phyloP scores from a whole-genome alignment of 163 green algal genomes.

The Prototheca cutis region DNA sequence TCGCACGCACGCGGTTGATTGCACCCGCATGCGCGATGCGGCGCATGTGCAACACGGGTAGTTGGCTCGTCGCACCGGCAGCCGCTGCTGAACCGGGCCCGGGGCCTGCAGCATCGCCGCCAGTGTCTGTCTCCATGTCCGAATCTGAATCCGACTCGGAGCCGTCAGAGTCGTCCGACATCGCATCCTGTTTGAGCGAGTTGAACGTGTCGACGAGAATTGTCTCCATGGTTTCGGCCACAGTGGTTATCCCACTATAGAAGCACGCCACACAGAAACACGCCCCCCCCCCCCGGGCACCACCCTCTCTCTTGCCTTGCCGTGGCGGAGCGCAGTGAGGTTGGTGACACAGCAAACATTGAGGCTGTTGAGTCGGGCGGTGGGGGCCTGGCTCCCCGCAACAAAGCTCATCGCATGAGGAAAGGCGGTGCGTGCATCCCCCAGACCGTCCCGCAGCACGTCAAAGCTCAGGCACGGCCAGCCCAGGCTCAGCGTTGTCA shows the following conservation, averaged over 20 bases:
- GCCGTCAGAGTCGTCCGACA: not conserved
- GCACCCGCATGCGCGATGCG: conserved; percentile 59
- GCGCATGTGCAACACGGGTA: conserved; percentile 37
- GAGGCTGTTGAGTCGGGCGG: conserved; percentile 66
- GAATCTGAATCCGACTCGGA: not conserved
- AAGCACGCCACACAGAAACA: too few species aligned
- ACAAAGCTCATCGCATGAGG: conserved; percentile 80
- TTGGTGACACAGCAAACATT: conserved; percentile 65
- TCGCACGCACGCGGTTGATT: conserved; percentile 82
- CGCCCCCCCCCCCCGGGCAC: too few species aligned
- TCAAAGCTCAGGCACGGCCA: conserved; percentile 92
- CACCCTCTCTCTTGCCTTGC: too few species aligned
- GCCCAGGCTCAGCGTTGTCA: conserved; percentile 70
- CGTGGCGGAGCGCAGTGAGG: conserved; percentile 41
- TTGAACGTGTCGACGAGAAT: too few species aligned
- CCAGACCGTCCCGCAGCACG: conserved; percentile 72
- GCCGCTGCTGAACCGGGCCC: not conserved
- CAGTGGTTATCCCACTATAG: too few species aligned
- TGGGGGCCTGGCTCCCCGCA: conserved; percentile 70
- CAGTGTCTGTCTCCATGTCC: conserved; percentile 25
- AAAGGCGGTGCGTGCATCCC: conserved; percentile 62
- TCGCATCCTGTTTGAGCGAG: too few species aligned
- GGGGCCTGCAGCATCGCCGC: conserved; percentile 18
- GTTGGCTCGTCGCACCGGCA: not conserved
- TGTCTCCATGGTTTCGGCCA: too few species aligned